Conservation (phyloP, 495 filamentous ascomycete genomes). For the Aspergillus coremiiformis region DNA sequence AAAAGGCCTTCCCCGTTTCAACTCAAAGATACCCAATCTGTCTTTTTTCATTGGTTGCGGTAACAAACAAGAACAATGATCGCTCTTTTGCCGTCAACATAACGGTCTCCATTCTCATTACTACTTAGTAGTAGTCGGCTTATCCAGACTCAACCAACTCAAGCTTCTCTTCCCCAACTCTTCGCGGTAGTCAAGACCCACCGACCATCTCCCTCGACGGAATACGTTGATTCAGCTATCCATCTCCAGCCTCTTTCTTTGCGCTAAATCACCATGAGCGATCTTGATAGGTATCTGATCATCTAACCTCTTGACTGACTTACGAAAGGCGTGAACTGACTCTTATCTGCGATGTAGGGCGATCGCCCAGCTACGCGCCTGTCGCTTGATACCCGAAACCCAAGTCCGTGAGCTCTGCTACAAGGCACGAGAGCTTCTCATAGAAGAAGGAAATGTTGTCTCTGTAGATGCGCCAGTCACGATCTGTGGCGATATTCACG, state of each 20-base stretch:
- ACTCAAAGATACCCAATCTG: not conserved
- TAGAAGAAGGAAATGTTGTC: conserved; percentile 97
- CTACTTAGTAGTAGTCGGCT: not conserved
- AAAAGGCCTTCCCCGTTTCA: not conserved
- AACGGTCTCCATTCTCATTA: conserved; percentile 12
- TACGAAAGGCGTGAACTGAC: conserved; percentile 5
- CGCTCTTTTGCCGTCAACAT: conserved; percentile 14
- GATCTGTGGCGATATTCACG: conserved; percentile 98
- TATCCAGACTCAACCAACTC: not conserved
- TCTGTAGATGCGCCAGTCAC: conserved; percentile 94
- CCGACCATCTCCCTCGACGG: conserved; percentile 10
- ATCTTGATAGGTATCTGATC: conserved; percentile 66
- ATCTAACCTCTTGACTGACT: not conserved
- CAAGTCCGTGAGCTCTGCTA: conserved; percentile 96
- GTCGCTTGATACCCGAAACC: conserved; percentile 89
- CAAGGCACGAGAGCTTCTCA: conserved; percentile 92
- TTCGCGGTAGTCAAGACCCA: conserved; percentile 14
- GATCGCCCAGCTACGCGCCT: conserved; percentile 88
- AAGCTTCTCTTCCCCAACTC: conserved; percentile 1
- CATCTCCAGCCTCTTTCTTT: conserved; percentile 1
- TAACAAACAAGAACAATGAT: conserved; percentile 18
- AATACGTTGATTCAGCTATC: conserved; percentile 6
- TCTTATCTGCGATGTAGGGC: conserved; percentile 50
- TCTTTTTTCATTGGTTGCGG: not conserved
- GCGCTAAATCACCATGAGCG: conserved; percentile 58